phyloP scores from a whole-genome alignment of 306 rosid genomes.

The Castanea sativa region DNA sequence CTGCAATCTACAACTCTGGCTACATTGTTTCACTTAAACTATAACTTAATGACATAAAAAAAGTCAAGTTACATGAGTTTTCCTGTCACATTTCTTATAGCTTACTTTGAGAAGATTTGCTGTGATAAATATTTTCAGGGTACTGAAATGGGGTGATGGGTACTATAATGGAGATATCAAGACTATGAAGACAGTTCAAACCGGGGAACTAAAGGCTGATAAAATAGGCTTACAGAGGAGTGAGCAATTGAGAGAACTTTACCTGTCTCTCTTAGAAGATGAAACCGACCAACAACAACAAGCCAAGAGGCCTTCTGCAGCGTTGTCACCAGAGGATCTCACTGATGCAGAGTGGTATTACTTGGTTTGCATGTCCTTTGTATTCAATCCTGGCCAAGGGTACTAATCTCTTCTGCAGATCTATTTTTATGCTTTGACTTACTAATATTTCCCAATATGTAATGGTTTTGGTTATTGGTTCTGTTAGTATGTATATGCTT shows the following conservation, averaged over 20 bases:
- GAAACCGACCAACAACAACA: slow-evolving; percentile 55
- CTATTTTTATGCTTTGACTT: not conserved
- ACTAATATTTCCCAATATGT: not conserved
- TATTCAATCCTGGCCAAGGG: slow-evolving; percentile 64
- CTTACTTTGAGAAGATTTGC: not conserved
- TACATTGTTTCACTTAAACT: not conserved
- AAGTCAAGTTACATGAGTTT: not conserved
- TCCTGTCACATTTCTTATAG: not conserved
- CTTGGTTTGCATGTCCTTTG: slow-evolving; percentile 91
- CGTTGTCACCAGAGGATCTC: slow-evolving; percentile 85
- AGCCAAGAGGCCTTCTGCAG: slow-evolving; percentile 56
- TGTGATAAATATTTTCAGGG: slow-evolving; percentile 34
- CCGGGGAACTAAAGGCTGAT: slow-evolving; percentile 50
- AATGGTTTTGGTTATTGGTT: not conserved
- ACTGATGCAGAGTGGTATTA: slow-evolving; percentile 91
- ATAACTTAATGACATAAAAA: not conserved
- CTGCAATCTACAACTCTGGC: not conserved
- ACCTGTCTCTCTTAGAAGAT: slow-evolving; percentile 58
- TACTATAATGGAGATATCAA: slow-evolving; percentile 84
- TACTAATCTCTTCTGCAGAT: slow-evolving; percentile 20
- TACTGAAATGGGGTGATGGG: slow-evolving; percentile 80
- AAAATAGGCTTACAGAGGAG: slow-evolving; percentile 68
- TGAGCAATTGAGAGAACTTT: slow-evolving; percentile 74
- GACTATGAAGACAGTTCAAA: slow-evolving; percentile 70
- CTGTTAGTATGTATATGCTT: not conserved